These are phyloP conservation scores for Saccharomycodes ludwigii DNA, from an alignment of 805 yeast species.

Conservation along the genomic window DNA sequence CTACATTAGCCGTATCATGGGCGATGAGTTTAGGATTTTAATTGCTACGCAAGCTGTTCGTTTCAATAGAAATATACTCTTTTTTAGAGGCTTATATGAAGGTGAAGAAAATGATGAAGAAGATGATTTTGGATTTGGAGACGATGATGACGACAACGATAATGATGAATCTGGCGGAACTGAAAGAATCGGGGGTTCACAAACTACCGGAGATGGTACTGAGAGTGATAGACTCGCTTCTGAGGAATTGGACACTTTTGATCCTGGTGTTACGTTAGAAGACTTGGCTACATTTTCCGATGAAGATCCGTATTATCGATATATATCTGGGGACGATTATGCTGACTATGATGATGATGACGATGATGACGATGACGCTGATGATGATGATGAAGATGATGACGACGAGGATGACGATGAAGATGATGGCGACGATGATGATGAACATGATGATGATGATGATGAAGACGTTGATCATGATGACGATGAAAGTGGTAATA, in stretches of 20 bases:
- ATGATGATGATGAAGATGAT: slow-evolving; percentile 13
- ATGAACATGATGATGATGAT: slow-evolving; percentile 7
- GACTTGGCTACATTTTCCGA: slow-evolving; percentile 9
- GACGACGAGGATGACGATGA: slow-evolving; percentile 9
- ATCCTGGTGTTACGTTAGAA: neutral
- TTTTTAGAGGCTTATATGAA: slow-evolving; percentile 13
- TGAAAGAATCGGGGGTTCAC: neutral
- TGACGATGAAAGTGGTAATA: slow-evolving; percentile 2
- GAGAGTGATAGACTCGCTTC: slow-evolving; percentile 11
- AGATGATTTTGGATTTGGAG: slow-evolving; percentile 12
- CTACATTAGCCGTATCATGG: slow-evolving; percentile 28
- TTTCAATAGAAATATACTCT: slow-evolving; percentile 16
- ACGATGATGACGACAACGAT: slow-evolving; percentile 13
- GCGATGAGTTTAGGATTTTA: slow-evolving; percentile 23
- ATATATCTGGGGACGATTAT: slow-evolving; percentile 1
- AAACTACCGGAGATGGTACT: slow-evolving; percentile 5
- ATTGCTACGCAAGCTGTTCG: slow-evolving; percentile 17
- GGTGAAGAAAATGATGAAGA: slow-evolving; percentile 12
- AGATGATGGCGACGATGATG: slow-evolving; percentile 6
- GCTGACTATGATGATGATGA: slow-evolving; percentile 4
- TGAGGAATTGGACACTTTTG: slow-evolving; percentile 10
- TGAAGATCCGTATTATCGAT: slow-evolving; percentile 6
- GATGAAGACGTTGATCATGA: slow-evolving; percentile 5
- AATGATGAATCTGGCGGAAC: slow-evolving; percentile 6
- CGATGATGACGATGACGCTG: slow-evolving; percentile 10